Percentiles rank a stretch among this genome's conserved stretches.
These are phyloP conservation scores for Ligustrum vulgare DNA, from an alignment of 257 asterid species.

Conservation along the genomic window DNA sequence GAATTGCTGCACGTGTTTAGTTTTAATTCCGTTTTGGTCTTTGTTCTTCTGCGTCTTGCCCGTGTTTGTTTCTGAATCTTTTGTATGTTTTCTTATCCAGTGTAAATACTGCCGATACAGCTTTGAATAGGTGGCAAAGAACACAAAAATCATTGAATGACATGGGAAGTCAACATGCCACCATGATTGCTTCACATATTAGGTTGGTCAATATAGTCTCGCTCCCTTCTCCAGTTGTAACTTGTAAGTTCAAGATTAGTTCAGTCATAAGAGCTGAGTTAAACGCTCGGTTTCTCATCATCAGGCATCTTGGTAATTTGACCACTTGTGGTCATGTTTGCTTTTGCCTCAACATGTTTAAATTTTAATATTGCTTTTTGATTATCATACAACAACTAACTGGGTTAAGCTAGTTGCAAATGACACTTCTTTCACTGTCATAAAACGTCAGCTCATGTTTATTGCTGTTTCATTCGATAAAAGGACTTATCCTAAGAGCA, in stretches of 20 bases:
- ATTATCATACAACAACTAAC: background rate
- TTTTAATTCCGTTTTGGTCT: slow-evolving; percentile 1
- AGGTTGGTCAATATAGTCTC: slow-evolving; percentile 42
- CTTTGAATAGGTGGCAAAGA: slow-evolving; percentile 47
- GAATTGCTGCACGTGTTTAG: background rate
- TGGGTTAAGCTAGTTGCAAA: background rate
- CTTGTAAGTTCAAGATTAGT: background rate
- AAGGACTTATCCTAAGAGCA: background rate
- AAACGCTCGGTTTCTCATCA: background rate
- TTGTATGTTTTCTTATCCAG: slow-evolving; percentile 32
- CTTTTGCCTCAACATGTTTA: background rate
- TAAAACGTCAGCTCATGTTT: background rate
- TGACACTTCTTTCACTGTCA: background rate
- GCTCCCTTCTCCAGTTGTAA: background rate
- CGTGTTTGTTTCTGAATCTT: slow-evolving; percentile 8
- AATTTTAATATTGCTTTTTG: background rate
- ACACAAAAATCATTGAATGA: slow-evolving; percentile 49
- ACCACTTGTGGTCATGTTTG: background rate
- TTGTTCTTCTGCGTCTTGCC: background rate
- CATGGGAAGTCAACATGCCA: slow-evolving; percentile 58
- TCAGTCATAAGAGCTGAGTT: background rate
- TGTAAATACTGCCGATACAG: slow-evolving; percentile 55
- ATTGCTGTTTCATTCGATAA: background rate
- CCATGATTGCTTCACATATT: slow-evolving; percentile 46
- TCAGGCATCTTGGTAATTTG: background rate